These are phyloP conservation scores for Corrigiola litoralis DNA, from an alignment of 179 eudicot genomes.

Conservation along the genomic window DNA sequence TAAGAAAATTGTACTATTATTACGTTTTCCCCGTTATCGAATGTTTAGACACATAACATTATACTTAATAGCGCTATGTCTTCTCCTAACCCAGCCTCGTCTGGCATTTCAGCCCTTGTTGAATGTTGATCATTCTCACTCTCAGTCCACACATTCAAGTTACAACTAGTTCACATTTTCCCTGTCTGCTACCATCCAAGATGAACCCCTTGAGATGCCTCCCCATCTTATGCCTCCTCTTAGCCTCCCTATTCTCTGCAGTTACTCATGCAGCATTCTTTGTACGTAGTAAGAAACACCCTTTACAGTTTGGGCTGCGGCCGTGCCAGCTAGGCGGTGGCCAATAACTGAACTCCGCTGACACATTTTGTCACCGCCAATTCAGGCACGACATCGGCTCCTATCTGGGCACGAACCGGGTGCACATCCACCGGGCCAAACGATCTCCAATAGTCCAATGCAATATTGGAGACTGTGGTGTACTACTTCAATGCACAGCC, in stretches of 20 bases:
- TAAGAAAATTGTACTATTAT: too few species aligned
- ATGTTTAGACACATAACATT: too few species aligned
- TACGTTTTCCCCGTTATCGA: too few species aligned
- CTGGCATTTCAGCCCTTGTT: too few species aligned
- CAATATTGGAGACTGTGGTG: slow-evolving; percentile 37
- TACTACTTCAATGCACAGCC: slow-evolving; percentile 27
- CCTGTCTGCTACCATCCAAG: neutral
- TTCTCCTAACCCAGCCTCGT: too few species aligned
- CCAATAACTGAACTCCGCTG: slow-evolving; percentile 20
- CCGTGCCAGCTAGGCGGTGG: slow-evolving; percentile 39
- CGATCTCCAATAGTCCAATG: slow-evolving; percentile 22
- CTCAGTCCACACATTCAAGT: too few species aligned
- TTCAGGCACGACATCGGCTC: slow-evolving; percentile 17
- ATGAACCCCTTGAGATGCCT: slow-evolving; percentile 19
- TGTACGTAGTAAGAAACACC: slow-evolving; percentile 20
- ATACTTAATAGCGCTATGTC: too few species aligned
- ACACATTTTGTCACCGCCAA: slow-evolving; percentile 11
- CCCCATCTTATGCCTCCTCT: slow-evolving; percentile 10
- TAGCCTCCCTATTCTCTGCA: slow-evolving; percentile 10
- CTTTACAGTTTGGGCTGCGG: slow-evolving; percentile 36
- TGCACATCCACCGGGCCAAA: slow-evolving; percentile 23
- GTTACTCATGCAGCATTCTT: slow-evolving; percentile 27
- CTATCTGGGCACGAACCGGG: slow-evolving; percentile 40
- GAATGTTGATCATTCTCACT: too few species aligned
- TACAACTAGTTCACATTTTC: too few species aligned